Percentiles rank a stretch among this genome's conserved stretches.
phyloP scores from a whole-genome alignment of 441 rosid species.

The Gossypium gossypioides region DNA sequence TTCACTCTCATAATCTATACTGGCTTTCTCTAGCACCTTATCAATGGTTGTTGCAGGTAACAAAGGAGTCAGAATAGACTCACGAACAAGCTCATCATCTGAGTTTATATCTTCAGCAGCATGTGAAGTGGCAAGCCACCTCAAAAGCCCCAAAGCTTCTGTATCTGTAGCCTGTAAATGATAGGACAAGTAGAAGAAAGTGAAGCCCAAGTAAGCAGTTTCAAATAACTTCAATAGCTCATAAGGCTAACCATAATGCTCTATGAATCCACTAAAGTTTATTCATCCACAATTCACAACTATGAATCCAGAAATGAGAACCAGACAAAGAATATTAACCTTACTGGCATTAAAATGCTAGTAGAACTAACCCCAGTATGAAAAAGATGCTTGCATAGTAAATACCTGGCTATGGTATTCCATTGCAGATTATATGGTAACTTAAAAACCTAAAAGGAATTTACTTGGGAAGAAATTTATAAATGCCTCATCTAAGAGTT shows the following conservation, averaged over 20 bases:
- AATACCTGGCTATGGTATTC: neutral
- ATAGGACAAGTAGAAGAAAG: neutral
- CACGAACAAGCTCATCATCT: conserved; percentile 87
- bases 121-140: conserved; percentile 91
- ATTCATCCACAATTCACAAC: neutral
- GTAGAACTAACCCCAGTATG: neutral
- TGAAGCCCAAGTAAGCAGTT: conserved; percentile 5
- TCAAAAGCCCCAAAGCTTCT: conserved; percentile 74
- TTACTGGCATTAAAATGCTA: neutral
- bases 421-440: neutral
- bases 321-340: neutral
- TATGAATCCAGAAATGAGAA: neutral
- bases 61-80: conserved; percentile 70
- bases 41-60: conserved; percentile 58
- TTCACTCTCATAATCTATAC: conserved; percentile 63
- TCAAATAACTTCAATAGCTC: neutral
- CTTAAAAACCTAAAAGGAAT: neutral
- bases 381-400: neutral
- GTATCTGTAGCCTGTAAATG: conserved; percentile 42
- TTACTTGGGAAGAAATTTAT: neutral
- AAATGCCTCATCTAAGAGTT: neutral
- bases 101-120: conserved; percentile 87
- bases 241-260: neutral
- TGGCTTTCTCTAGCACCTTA: conserved; percentile 74
- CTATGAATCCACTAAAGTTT: neutral